A percentile compares a stretch with the other conserved stretches of the same genome.
These are phyloP conservation scores for Globisporangium megalacanthum DNA, from an alignment of 352 stramenopile genomes.

Conservation along the genomic window DNA sequence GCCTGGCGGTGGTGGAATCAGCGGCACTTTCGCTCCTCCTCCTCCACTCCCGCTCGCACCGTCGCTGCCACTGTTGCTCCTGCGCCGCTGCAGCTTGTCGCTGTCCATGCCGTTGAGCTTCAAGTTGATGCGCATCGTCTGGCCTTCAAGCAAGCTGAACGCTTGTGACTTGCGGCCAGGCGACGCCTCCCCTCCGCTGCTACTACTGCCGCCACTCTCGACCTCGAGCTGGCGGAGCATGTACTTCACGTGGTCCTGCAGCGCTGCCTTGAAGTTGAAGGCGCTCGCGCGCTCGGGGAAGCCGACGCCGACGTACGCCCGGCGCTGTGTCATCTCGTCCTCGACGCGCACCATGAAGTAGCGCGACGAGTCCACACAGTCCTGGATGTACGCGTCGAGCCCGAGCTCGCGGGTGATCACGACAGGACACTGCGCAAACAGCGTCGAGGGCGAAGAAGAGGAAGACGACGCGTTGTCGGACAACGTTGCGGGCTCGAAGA, in stretches of 20 bases:
- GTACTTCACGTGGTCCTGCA: constrained; percentile 86
- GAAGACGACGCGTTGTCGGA: background rate
- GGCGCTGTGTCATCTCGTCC: constrained; percentile 63
- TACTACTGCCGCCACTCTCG: constrained; percentile 4
- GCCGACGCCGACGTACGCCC: constrained; percentile 74
- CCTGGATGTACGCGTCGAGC: constrained; percentile 76
- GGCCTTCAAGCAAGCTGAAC: constrained; percentile 60
- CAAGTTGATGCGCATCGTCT: constrained; percentile 78
- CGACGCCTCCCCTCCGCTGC: background rate
- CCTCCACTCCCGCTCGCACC: constrained; percentile 3
- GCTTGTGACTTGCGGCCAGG: constrained; percentile 29
- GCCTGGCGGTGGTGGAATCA: constrained; percentile 53
- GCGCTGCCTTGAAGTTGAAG: constrained; percentile 83
- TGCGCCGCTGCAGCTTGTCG: constrained; percentile 20
- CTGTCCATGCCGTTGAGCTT: constrained; percentile 36
- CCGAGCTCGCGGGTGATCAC: constrained; percentile 53
- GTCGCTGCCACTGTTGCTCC: constrained; percentile 23
- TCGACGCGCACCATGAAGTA: constrained; percentile 88
- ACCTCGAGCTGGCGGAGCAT: constrained; percentile 50
- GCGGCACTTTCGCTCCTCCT: constrained; percentile 35
- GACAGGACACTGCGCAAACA: constrained; percentile 80
- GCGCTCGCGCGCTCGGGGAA: constrained; percentile 69
- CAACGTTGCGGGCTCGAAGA: constrained; percentile 58
- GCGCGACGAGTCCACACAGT: constrained; percentile 83
- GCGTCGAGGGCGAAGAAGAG: constrained; percentile 12